Conservation (phyloP, 2,329 filamentous ascomycete genomes). For the Byssothecium circinans region DNA sequence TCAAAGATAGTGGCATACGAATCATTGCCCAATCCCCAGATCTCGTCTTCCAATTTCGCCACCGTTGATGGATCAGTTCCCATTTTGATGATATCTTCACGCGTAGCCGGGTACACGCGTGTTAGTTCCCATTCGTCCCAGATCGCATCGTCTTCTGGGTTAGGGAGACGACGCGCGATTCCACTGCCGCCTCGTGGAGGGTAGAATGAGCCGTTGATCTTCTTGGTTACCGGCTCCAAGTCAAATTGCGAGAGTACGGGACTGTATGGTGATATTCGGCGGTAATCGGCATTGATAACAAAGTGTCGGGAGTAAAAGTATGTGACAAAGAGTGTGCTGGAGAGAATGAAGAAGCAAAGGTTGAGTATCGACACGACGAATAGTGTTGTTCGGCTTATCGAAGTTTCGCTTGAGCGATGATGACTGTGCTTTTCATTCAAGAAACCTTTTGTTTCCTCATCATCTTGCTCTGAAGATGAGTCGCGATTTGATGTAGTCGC, state of each 20-base stretch:
- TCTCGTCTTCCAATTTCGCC: conserved; percentile 6
- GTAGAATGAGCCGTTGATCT: conserved; percentile 12
- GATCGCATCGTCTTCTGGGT: conserved; percentile 3
- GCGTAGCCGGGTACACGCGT: conserved; percentile 5
- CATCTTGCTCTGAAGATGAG: conserved; percentile 1
- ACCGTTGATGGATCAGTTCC: conserved; percentile 5
- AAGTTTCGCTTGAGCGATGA: background rate
- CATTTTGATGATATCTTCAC: conserved; percentile 7
- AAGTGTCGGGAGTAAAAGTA: conserved; percentile 3
- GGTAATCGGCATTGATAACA: conserved; percentile 9
- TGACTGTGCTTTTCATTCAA: background rate
- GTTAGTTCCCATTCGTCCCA: conserved; percentile 8
- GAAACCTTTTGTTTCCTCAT: conserved; percentile 6
- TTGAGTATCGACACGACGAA: background rate
- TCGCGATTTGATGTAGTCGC: background rate
- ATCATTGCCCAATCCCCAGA: conserved; percentile 15
- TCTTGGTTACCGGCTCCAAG: conserved; percentile 3
- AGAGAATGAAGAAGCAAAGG: background rate
- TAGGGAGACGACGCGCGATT: conserved; percentile 2
- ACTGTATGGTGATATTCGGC: conserved; percentile 8
- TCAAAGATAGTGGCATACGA: conserved; percentile 16
- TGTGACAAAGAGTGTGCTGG: background rate
- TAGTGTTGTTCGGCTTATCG: background rate
- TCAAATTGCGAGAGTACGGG: conserved; percentile 9
- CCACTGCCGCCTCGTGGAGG: conserved; percentile 1